Evolutionary conservation across 1,284 basidiomycete species (phyloP).

Genomic region (Lentinula novae-zelandiae): DNA sequence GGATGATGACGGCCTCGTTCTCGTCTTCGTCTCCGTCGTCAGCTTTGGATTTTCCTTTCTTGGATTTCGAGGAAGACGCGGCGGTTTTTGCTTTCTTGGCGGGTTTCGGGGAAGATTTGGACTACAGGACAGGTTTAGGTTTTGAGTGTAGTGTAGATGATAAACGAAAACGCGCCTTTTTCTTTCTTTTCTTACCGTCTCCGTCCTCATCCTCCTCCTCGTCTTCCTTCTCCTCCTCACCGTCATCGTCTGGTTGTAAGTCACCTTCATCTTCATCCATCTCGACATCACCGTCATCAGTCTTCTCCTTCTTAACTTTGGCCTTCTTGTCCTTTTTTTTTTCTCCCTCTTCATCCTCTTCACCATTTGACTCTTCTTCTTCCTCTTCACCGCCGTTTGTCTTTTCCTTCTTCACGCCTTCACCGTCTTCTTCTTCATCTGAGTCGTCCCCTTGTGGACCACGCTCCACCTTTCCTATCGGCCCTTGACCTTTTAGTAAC

Average conservation of each 20-base stretch:
- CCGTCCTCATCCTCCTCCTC: conserved; percentile 53
- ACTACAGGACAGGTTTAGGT: not conserved
- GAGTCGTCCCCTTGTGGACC: conserved; percentile 39
- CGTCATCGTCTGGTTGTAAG: conserved; percentile 40
- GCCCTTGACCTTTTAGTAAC: conserved; percentile 54
- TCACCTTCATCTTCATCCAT: conserved; percentile 49
- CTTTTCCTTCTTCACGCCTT: conserved; percentile 34
- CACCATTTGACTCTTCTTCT: conserved; percentile 32
- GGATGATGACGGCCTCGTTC: conserved; percentile 59
- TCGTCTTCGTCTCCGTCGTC: conserved; percentile 48
- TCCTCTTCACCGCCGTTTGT: conserved; percentile 45
- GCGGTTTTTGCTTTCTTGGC: conserved; percentile 11
- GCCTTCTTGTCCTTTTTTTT: conserved; percentile 37
- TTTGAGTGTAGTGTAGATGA: not conserved
- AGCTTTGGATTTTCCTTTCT: conserved; percentile 47
- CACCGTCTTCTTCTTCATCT: conserved; percentile 42
- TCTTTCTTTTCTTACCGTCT: conserved; percentile 62
- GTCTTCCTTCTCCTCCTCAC: conserved; percentile 52
- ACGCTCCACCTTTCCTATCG: conserved; percentile 11
- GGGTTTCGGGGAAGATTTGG: conserved; percentile 10
- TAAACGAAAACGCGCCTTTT: conserved; percentile 46
- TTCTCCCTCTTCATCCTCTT: conserved; percentile 38
- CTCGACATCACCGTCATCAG: conserved; percentile 37
- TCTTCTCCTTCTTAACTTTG: conserved; percentile 45
- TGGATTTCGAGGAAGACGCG: conserved; percentile 34